Base-by-base conservation (phyloP, 2,329 filamentous ascomycete species). In the Herpotrichia juniperi region DNA sequence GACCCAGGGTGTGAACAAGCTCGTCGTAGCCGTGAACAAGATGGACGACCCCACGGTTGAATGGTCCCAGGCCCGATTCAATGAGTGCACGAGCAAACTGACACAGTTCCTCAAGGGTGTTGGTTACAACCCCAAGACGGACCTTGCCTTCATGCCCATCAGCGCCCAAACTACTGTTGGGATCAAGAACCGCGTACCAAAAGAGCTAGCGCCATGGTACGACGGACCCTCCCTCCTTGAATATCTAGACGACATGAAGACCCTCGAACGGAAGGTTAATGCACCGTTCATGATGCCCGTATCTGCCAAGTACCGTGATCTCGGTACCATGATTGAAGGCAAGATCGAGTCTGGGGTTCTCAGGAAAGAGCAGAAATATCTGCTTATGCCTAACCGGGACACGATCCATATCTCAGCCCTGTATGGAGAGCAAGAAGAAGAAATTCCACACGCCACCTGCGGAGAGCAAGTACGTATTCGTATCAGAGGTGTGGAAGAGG, bases 221-320 rank as follows among this genome's bases (percentile, higher is more conserved):
- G 82, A 90, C 34, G 92, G 93, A 0, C 93, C 93, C 9, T 94
- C 93, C 17, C 84, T 99, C 42, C 87, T 99, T 17, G 93, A 97
- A 76, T 97, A 93, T 76, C 86, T 99, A n/a, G 93, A 97, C 73
- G 81, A 85, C 71, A 97, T 97, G 91, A 87, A 89, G 67, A 87
- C 93, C 11, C 84, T 97, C 32, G 93, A 99, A 75, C 91, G 94
- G 66, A 99, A 97, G 81, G 78, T 97, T 66, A 96, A 96, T 66
- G 94, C 94, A 1, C 93, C 94, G 9, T 97, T 99, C 83, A 97
- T 99, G 94, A 97, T 99, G 93, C 90, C 94, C 8, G 83, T 99
- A 59, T 90, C 90, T 58, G 91, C 91, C 76, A 99, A 99, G 79
- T 99, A 97, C 81, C 86, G 90, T 66, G 96, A 99, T 73, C 88